These are phyloP conservation scores for Linnemannia hyalina DNA, from an alignment of 192 early-diverging fungal species.

Conservation along the genomic window DNA sequence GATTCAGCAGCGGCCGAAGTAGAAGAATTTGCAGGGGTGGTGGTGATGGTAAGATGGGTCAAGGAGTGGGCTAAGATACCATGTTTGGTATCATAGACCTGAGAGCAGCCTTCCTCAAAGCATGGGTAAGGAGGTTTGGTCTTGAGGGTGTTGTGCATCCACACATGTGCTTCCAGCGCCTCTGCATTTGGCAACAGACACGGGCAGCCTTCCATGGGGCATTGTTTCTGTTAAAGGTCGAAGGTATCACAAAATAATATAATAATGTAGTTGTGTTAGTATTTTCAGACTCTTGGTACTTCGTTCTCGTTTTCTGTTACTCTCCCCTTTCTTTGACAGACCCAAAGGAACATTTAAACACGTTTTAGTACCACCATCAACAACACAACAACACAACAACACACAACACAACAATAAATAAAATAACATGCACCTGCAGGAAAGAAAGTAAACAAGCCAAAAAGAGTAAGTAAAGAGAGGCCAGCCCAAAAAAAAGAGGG, in stretches of 20 bases:
- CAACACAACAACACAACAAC: background rate
- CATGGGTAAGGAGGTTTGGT: conserved; percentile 53
- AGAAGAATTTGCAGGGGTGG: background rate
- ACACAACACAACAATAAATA: background rate
- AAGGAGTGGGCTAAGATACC: conserved; percentile 44
- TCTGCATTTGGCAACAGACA: conserved; percentile 40
- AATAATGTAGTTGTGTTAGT: background rate
- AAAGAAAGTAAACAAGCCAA: conserved; percentile 8
- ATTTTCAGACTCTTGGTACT: background rate
- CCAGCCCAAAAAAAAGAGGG: background rate
- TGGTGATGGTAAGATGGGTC: conserved; percentile 28
- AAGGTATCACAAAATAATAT: background rate
- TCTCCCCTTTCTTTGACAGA: background rate
- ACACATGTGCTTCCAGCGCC: conserved; percentile 45
- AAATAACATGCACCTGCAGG: conserved; percentile 5
- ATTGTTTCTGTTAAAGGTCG: conserved; percentile 39
- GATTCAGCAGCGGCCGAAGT: background rate
- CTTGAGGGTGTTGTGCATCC: conserved; percentile 54
- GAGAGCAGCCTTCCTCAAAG: conserved; percentile 48
- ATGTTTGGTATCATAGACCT: conserved; percentile 49
- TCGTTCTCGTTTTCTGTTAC: background rate
- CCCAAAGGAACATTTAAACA: conserved; percentile 7
- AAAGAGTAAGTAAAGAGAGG: background rate
- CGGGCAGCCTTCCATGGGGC: conserved; percentile 37
- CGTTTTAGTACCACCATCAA: conserved; percentile 7